phyloP scores from a whole-genome alignment of 805 yeast genomes.

The Cyberlindnera japonica region DNA sequence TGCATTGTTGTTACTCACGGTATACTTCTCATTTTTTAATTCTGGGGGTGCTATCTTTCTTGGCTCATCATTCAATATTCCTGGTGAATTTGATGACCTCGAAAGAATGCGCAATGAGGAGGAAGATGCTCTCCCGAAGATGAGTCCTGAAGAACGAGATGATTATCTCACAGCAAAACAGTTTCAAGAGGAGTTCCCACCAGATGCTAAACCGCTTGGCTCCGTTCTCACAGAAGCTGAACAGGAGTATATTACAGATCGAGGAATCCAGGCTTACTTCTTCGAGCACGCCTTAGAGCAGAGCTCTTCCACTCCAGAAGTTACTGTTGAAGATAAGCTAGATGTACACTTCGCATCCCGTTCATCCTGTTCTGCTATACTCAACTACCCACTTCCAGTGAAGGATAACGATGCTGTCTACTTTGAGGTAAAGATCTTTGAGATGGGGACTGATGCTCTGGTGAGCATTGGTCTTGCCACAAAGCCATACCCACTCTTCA shows the following conservation, averaged over 20 bases:
- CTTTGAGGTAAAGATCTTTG: conserved; percentile 60
- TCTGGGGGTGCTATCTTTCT: conserved; percentile 28
- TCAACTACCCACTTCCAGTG: conserved; percentile 46
- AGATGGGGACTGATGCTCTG: conserved; percentile 45
- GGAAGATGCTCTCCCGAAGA: conserved; percentile 39
- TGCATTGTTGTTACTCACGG: conserved; percentile 28
- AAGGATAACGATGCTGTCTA: conserved; percentile 24
- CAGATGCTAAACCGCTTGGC: conserved; percentile 38
- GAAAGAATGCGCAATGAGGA: conserved; percentile 65
- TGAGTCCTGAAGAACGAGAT: conserved; percentile 38
- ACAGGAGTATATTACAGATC: conserved; percentile 67
- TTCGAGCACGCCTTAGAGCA: conserved; percentile 33
- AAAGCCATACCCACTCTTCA: conserved; percentile 88
- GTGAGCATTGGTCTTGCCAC: conserved; percentile 80
- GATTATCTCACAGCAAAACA: conserved; percentile 39
- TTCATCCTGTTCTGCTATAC: conserved; percentile 19
- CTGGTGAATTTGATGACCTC: conserved; percentile 61
- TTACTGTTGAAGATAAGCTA: conserved; percentile 62
- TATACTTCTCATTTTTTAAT: conserved; percentile 30
- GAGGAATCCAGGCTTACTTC: conserved; percentile 67
- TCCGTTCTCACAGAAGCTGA: conserved; percentile 68
- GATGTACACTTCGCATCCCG: conserved; percentile 36
- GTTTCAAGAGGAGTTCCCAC: conserved; percentile 35
- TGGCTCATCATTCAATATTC: conserved; percentile 35
- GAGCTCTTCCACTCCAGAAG: conserved; percentile 40